These are phyloP conservation scores for Neoboletus brunneissimus DNA, from an alignment of 768 basidiomycete genomes.

Conservation along the genomic window DNA sequence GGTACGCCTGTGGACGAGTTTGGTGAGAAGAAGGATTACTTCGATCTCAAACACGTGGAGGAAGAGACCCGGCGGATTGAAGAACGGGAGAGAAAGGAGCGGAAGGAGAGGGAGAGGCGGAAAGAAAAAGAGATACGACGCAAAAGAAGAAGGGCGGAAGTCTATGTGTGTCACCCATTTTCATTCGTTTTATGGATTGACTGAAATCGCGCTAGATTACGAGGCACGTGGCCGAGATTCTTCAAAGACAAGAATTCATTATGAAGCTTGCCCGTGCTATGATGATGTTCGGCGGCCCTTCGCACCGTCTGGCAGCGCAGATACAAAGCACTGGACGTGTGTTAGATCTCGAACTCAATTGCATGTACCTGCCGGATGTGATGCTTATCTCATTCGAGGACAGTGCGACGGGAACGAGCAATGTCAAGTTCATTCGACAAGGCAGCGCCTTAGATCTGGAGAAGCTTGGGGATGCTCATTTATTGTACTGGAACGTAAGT, in stretches of 20 bases:
- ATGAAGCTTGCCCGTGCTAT: constrained; percentile 80
- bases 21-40: constrained; percentile 28
- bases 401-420: constrained; percentile 71
- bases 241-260: constrained; percentile 80
- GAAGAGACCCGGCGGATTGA: constrained; percentile 20
- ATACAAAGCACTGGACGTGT: constrained; percentile 76
- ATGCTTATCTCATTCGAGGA: constrained; percentile 86
- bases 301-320: constrained; percentile 80
- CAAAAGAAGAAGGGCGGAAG: constrained; percentile 70
- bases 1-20: constrained; percentile 20
- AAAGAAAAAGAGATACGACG: constrained; percentile 40
- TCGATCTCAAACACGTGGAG: constrained; percentile 30
- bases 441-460: constrained; percentile 69
- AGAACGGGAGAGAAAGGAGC: constrained; percentile 30
- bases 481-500: constrained; percentile 70
- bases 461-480: constrained; percentile 69
- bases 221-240: constrained; percentile 77
- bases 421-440: constrained; percentile 77
- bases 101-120: constrained; percentile 35
- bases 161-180: constrained; percentile 55
- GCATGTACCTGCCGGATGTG: constrained; percentile 73
- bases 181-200: not conserved
- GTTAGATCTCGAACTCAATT: constrained; percentile 68
- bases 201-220: constrained; percentile 53
- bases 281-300: constrained; percentile 88